phyloP scores from a whole-genome alignment of 495 filamentous ascomycete genomes.

The Bombardia bombarda region DNA sequence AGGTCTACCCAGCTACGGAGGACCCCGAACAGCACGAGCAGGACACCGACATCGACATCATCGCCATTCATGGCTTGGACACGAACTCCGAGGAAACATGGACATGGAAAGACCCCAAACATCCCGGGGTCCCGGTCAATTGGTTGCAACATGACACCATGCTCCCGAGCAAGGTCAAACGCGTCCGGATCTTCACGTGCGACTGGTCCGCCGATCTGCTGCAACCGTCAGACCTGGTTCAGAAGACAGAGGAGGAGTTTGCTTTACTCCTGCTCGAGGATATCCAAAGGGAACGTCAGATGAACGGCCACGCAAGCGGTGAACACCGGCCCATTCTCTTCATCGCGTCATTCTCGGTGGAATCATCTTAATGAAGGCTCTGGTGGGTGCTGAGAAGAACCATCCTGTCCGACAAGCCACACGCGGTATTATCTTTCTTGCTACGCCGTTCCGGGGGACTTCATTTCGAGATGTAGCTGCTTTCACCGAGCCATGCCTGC shows the following conservation, averaged over 20 bases:
- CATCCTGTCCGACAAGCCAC: constrained; percentile 8
- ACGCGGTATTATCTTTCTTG: constrained; percentile 24
- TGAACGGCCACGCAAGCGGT: background rate
- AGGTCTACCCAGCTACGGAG: too few species aligned
- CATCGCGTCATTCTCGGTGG: constrained; percentile 30
- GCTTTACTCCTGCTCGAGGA: constrained; percentile 14
- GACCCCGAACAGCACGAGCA: too few species aligned
- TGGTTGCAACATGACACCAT: constrained; percentile 17
- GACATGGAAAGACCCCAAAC: constrained; percentile 9
- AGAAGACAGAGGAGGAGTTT: constrained; percentile 14
- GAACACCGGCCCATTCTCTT: constrained; percentile 24
- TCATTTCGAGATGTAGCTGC: constrained; percentile 15
- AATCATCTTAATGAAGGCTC: constrained; percentile 23
- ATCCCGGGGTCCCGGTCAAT: constrained; percentile 7
- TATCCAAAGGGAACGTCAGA: constrained; percentile 6
- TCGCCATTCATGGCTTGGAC: constrained; percentile 22
- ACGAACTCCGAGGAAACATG: constrained; percentile 20
- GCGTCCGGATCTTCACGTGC: constrained; percentile 21
- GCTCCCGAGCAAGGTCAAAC: constrained; percentile 12
- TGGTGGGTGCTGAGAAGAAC: constrained; percentile 15
- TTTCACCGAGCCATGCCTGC: constrained; percentile 9
- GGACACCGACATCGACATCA: constrained; percentile 20
- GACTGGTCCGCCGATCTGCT: constrained; percentile 22
- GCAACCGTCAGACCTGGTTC: constrained; percentile 11
- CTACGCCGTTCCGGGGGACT: constrained; percentile 25